Evolutionary conservation across 2,329 filamentous ascomycete species (phyloP).

Genomic region (Diaporthe sp.): DNA sequence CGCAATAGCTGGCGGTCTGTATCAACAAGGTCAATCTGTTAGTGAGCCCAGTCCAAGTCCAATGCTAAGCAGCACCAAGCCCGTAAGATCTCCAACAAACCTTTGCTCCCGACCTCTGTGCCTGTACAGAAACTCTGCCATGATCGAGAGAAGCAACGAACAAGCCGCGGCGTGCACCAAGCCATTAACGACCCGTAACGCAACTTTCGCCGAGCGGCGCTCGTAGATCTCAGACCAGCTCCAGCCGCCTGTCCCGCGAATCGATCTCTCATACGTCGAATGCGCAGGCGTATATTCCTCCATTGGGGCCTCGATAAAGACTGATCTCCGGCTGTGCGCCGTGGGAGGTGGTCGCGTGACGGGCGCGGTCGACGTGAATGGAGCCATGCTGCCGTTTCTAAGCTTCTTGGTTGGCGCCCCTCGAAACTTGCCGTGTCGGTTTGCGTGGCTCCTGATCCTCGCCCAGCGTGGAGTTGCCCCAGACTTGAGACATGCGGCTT

Average conservation of each 20-base stretch:
- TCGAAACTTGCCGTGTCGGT: slow-evolving; percentile 16
- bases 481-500: slow-evolving; percentile 19
- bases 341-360: slow-evolving; percentile 27
- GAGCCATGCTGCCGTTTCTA: slow-evolving; percentile 8
- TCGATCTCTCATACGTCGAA: slow-evolving; percentile 45
- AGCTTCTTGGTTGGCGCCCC: neutral
- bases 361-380: slow-evolving; percentile 9
- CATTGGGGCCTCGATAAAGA: slow-evolving; percentile 48
- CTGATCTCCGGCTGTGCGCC: slow-evolving; percentile 42
- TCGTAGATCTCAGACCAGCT: slow-evolving; percentile 4
- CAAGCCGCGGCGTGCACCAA: slow-evolving; percentile 41
- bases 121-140: slow-evolving; percentile 36
- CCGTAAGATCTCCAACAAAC: slow-evolving; percentile 31
- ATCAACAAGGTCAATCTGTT: neutral
- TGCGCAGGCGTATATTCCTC: slow-evolving; percentile 47
- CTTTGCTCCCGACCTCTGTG: slow-evolving; percentile 26
- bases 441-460: slow-evolving; percentile 1
- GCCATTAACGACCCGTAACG: slow-evolving; percentile 40
- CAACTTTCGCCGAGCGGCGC: slow-evolving; percentile 1
- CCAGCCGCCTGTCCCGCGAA: slow-evolving; percentile 31
- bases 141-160: slow-evolving; percentile 42
- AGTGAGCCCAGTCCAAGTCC: neutral
- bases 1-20: slow-evolving; percentile 48
- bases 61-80: neutral
- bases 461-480: slow-evolving; percentile 8